Conservation (phyloP, 306 rosid genomes). For the Potentilla sterilis region DNA sequence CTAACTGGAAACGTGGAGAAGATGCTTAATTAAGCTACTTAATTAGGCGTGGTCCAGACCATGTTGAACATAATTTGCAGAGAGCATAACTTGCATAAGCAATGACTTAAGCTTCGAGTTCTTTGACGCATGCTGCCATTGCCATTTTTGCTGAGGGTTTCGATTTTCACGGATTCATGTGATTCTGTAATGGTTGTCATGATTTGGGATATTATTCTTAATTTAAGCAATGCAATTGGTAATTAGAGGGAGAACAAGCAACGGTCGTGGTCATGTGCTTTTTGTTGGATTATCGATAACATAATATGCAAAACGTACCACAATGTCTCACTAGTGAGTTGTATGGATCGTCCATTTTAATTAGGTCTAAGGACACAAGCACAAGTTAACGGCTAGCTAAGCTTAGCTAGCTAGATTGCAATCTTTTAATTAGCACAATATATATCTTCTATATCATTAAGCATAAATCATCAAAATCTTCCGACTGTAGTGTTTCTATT, state of each 20-base stretch:
- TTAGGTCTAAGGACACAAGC: background rate
- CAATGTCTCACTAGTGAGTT: constrained; percentile 10
- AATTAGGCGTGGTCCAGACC: constrained; percentile 29
- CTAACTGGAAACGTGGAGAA: constrained; percentile 1
- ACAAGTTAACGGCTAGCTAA: background rate
- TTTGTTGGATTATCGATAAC: constrained; percentile 12
- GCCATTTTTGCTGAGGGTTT: constrained; percentile 18
- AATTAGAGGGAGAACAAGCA: constrained; percentile 9
- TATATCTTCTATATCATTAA: background rate
- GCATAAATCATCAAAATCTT: background rate
- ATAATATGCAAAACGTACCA: background rate
- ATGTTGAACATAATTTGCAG: constrained; percentile 9
- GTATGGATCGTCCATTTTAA: background rate
- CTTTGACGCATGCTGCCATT: constrained; percentile 39
- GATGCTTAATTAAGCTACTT: background rate
- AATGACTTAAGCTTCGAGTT: constrained; percentile 18
- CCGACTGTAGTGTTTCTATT: background rate
- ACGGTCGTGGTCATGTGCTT: constrained; percentile 46
- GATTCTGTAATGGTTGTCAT: constrained; percentile 28
- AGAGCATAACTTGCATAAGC: constrained; percentile 6
- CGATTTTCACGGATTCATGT: constrained; percentile 22
- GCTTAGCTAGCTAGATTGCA: background rate
- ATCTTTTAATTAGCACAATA: constrained; percentile 4
- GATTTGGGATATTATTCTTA: constrained; percentile 33
- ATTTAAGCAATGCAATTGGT: background rate